These are phyloP conservation scores for Sarcocystis neurona DNA, from an alignment of 169 alveolate species.

Conservation along the genomic window DNA sequence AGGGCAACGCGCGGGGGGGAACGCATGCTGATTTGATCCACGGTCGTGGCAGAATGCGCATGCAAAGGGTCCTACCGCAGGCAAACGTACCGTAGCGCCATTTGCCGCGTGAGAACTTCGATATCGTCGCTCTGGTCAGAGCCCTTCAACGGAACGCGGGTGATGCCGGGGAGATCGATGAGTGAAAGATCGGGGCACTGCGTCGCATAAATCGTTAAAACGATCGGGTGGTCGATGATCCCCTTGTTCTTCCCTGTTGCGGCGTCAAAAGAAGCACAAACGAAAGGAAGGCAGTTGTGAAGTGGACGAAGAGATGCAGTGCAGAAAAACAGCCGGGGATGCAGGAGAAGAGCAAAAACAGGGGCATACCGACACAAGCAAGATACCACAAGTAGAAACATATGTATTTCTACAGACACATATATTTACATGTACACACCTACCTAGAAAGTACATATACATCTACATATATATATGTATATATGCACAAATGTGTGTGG, in stretches of 20 bases:
- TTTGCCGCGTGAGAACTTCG: slow-evolving; percentile 92
- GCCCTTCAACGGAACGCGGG: slow-evolving; percentile 93
- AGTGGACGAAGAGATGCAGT: background rate
- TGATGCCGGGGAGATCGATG: slow-evolving; percentile 99
- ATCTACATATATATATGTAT: background rate
- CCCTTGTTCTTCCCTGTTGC: slow-evolving; percentile 91
- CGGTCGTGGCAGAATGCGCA: background rate
- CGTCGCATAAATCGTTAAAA: slow-evolving; percentile 93
- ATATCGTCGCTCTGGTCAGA: slow-evolving; percentile 95
- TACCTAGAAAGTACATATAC: background rate
- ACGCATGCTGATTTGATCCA: background rate
- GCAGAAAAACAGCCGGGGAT: background rate
- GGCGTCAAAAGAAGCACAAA: background rate
- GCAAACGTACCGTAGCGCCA: slow-evolving; percentile 63
- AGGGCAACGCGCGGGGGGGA: no score
- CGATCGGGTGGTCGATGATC: slow-evolving; percentile 96
- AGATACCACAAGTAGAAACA: background rate
- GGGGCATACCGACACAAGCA: background rate
- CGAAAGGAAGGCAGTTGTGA: background rate
- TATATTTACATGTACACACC: background rate
- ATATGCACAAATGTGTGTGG: background rate
- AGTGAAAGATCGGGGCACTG: slow-evolving; percentile 97
- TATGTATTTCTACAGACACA: background rate
- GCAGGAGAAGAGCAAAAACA: background rate
- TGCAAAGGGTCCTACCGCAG: background rate